Conservation (phyloP, 768 basidiomycete genomes). For the Suillus clintonianus region DNA sequence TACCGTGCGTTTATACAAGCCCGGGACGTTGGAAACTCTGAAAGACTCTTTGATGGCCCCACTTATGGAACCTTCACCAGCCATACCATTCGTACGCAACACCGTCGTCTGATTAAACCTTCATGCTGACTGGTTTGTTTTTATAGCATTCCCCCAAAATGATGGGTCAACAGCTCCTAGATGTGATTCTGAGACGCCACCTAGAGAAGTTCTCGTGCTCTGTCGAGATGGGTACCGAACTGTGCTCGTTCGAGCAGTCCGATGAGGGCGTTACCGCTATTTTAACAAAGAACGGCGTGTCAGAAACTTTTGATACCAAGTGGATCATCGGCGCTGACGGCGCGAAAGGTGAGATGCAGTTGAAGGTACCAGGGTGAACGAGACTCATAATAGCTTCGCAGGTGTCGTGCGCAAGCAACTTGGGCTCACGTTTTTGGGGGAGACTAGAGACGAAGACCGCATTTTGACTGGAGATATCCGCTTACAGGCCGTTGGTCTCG, state of each 20-base stretch:
- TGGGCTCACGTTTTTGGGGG: no score
- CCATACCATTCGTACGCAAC: conserved; percentile 27
- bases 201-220: conserved; percentile 23
- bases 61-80: conserved; percentile 16
- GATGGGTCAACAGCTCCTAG: conserved; percentile 30
- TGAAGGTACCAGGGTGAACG: no score
- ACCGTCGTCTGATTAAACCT: background rate
- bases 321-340: no score
- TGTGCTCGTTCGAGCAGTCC: conserved; percentile 35
- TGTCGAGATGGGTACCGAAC: conserved; percentile 39
- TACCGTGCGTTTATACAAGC: conserved; percentile 35
- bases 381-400: no score
- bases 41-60: conserved; percentile 16
- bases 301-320: conserved; percentile 1
- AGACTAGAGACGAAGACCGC: no score
- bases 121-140: background rate
- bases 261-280: conserved; percentile 29
- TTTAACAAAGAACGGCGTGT: background rate
- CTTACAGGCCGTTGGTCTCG: no score
- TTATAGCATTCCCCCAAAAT: background rate
- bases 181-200: conserved; percentile 25
- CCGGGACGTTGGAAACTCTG: background rate
- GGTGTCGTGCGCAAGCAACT: no score
- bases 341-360: no score
- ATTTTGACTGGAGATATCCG: no score